These are phyloP conservation scores for Aechmea fasciata DNA, from an alignment of 176 grass and related monocot genomes.

Conservation along the genomic window DNA sequence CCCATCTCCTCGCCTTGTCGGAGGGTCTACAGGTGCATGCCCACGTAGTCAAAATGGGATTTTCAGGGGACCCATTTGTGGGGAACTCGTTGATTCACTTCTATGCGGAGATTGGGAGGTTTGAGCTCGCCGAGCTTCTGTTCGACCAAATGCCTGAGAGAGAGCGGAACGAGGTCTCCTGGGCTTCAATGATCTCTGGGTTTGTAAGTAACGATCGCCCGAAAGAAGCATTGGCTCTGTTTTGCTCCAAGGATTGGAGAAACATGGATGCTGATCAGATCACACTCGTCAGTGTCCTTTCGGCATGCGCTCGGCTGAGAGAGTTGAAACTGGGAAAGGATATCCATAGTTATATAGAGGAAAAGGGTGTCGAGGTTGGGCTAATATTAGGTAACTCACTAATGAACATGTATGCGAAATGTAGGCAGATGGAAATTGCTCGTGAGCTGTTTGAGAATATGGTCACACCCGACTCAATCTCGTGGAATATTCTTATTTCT, in stretches of 20 bases:
- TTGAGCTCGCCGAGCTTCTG: background rate
- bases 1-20: background rate
- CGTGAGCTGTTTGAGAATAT: background rate
- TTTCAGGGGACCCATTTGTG: background rate
- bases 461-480: background rate
- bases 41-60: slow-evolving; percentile 3
- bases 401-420: slow-evolving; percentile 6
- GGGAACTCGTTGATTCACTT: slow-evolving; percentile 2
- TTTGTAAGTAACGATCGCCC: slow-evolving; percentile 3
- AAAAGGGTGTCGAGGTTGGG: slow-evolving; percentile 4
- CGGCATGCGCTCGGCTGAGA: background rate
- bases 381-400: background rate
- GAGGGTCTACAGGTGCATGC: background rate
- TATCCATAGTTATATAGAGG: slow-evolving; percentile 1
- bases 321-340: slow-evolving; percentile 9
- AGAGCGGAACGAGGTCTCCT: slow-evolving; percentile 3
- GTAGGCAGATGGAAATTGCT: background rate
- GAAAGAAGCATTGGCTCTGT: background rate
- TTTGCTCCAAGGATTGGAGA: slow-evolving; percentile 4
- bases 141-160: slow-evolving; percentile 1
- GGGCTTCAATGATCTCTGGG: slow-evolving; percentile 5
- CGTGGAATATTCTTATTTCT: slow-evolving; percentile 1
- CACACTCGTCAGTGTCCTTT: background rate
- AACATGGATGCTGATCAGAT: slow-evolving; percentile 3
- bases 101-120: slow-evolving; percentile 3